Base-by-base conservation (phyloP, 164 flowering plant genomes). In the Nymphaea thermarum region DNA sequence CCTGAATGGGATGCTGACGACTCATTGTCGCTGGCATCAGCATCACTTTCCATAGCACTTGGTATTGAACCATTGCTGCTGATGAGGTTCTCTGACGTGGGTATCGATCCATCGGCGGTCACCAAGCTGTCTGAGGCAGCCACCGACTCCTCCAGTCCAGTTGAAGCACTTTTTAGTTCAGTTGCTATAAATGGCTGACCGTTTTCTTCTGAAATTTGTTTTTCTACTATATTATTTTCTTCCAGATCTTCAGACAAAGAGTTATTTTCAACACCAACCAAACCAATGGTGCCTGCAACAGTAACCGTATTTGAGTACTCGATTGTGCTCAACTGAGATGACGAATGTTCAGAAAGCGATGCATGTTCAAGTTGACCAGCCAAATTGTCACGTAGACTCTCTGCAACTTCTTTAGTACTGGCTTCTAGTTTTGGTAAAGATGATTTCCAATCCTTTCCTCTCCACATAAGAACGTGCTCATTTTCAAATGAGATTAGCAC, bases 381-480 rank as follows among this genome's bases (percentile, higher is more conserved):
- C 57, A 63, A 43, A 47, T 17, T 43, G 61, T 66, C n/a, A 70
- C 42, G 45, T 66, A 47, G 67, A 67, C 57, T 66, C 44, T 72
- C 75, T 47, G 53, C 47, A 8, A 70, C 69, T 64, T 65, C 76
- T 15, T 68, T 78, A 47, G 66, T 65, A n/a, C 43, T 70, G 62
- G 63, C 73, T 55, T 67, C 82, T 44, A 62, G 73, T 53, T 72
- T 77, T 45, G 71, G 66, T 44, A 86, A 44, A 36, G 88, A 77
- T 42, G 90, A 84, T 75, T 82, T 85, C 97, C 97, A 91, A 15
- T 89, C 81, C 59, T 72, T 76, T 69, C 98, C 97, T 77, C 96
- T 85, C 96, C 96, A 93, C 80, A 88, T 79, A 15, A 93, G 89
- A 66, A 93, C 85, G 80, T 88, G 93, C 74, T 89, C 95, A 69